These are phyloP conservation scores for Thuja plicata DNA, from an alignment of 83 land plant species.

Conservation along the genomic window DNA sequence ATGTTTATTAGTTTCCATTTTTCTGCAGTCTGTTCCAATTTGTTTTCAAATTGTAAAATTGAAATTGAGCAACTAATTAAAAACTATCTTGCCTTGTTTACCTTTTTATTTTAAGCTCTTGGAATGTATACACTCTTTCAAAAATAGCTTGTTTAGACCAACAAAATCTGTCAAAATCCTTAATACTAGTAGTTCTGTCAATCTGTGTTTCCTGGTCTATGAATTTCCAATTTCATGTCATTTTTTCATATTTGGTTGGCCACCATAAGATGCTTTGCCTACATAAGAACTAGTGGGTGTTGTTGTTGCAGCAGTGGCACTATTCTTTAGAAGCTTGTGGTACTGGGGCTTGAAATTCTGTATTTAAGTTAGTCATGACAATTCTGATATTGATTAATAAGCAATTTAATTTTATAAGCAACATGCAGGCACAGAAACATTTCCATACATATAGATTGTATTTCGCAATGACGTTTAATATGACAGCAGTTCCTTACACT, in stretches of 20 bases:
- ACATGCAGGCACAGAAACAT: background rate
- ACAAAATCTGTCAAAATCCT: background rate
- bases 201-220: background rate
- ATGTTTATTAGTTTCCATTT: background rate
- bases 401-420: background rate
- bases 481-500: background rate
- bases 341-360: background rate
- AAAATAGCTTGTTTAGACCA: background rate
- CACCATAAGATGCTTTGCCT: background rate
- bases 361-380: background rate
- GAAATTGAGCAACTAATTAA: background rate
- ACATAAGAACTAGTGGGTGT: background rate
- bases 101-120: background rate
- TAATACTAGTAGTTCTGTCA: background rate
- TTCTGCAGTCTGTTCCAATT: background rate
- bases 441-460: background rate
- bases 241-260: background rate
- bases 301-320: background rate
- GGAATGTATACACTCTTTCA: background rate
- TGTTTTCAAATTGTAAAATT: background rate
- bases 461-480: background rate
- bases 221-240: background rate
- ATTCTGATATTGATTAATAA: background rate
- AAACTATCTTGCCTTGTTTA: background rate
- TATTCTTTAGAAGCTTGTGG: background rate